Conservation (phyloP, 345 rosid genomes). For the Gossypium stocksii region DNA sequence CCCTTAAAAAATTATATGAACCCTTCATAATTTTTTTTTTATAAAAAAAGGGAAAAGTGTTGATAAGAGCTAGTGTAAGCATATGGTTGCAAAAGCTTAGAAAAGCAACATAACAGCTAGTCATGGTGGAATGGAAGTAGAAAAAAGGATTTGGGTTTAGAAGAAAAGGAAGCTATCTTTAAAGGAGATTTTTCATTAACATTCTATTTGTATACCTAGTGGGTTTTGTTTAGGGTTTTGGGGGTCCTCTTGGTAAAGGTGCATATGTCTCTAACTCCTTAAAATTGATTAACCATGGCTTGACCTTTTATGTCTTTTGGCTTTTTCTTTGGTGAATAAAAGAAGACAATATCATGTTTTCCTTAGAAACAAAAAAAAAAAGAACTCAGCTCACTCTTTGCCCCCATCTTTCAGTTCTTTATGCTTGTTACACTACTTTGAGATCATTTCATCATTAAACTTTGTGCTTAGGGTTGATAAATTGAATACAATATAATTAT, state of each 20-base stretch:
- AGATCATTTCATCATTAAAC: conserved; percentile 2
- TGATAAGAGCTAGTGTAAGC: not conserved
- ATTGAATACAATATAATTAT: not conserved
- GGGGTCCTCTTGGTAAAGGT: conserved; percentile 14
- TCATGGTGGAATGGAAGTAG: not conserved
- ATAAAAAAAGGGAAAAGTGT: not conserved
- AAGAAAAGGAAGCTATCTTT: conserved; percentile 9
- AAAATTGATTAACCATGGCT: not conserved
- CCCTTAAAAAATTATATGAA: not conserved
- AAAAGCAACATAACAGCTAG: too few species aligned
- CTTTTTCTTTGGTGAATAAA: conserved; percentile 10
- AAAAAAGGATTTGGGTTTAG: not conserved
- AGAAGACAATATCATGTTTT: conserved; percentile 44
- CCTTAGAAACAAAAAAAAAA: conserved; percentile 1
- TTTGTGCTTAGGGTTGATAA: not conserved
- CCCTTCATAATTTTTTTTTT: not conserved
- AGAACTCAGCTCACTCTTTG: not conserved
- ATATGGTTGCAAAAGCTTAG: not conserved
- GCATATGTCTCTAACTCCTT: not conserved
- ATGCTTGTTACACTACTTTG: conserved; percentile 6
- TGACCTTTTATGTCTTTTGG: conserved; percentile 8
- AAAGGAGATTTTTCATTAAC: conserved; percentile 13
- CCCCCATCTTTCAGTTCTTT: conserved; percentile 19
- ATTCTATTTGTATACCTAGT: not conserved
- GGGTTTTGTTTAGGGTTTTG: not conserved